A percentile compares a stretch with the other conserved stretches of the same genome.
These are phyloP conservation scores for Delitschia confertaspora DNA, from an alignment of 495 filamentous ascomycete genomes.

Conservation along the genomic window DNA sequence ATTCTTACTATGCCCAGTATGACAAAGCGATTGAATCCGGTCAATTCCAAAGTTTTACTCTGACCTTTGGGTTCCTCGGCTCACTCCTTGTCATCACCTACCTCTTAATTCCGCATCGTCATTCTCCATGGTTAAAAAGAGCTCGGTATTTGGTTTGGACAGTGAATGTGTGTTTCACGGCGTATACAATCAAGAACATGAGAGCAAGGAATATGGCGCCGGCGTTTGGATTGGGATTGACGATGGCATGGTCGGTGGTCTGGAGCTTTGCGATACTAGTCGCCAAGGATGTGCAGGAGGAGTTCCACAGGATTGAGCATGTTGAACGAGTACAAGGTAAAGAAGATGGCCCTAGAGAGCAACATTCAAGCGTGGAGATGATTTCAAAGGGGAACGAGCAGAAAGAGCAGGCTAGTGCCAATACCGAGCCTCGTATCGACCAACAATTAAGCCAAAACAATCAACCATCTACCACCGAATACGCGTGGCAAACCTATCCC, in stretches of 20 bases:
- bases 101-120: conserved; percentile 50
- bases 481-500: conserved; percentile 68
- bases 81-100: conserved; percentile 46
- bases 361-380: neutral
- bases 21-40: conserved; percentile 34
- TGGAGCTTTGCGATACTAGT: conserved; percentile 56
- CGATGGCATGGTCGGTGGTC: conserved; percentile 56
- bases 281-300: conserved; percentile 54
- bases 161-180: conserved; percentile 41
- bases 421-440: no score
- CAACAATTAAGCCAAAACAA: no score
- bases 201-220: conserved; percentile 49
- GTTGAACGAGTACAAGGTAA: conserved; percentile 22
- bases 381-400: neutral
- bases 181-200: conserved; percentile 37
- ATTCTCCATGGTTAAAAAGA: conserved; percentile 40
- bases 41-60: conserved; percentile 43
- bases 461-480: no score
- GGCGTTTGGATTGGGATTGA: conserved; percentile 60
- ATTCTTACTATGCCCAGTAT: conserved; percentile 22
- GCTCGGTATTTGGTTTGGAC: conserved; percentile 48
- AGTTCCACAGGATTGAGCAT: conserved; percentile 57
- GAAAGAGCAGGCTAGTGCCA: no score
- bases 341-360: conserved; percentile 13
- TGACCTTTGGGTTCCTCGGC: conserved; percentile 46